Conservation (phyloP, 768 basidiomycete genomes). For the Leccinum truebloodii region DNA sequence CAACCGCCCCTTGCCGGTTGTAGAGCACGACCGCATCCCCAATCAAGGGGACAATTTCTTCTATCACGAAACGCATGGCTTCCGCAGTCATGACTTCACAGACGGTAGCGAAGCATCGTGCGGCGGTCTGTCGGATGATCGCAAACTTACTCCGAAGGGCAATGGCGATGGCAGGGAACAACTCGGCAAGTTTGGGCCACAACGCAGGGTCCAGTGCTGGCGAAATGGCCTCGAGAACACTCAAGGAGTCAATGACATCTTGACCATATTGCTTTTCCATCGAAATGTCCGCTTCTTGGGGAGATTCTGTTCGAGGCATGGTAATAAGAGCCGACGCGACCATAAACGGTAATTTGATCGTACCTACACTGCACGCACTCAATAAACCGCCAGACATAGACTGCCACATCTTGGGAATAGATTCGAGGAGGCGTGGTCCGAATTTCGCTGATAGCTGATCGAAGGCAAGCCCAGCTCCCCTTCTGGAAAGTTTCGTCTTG, state of each 20-base stretch:
- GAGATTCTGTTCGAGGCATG: constrained; percentile 42
- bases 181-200: constrained; percentile 63
- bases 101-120: constrained; percentile 83
- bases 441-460: constrained; percentile 75
- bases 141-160: constrained; percentile 87
- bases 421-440: constrained; percentile 66
- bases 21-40: constrained; percentile 72
- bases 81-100: constrained; percentile 84
- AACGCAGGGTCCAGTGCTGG: constrained; percentile 73
- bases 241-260: constrained; percentile 90
- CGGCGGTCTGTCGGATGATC: constrained; percentile 86
- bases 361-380: constrained; percentile 67
- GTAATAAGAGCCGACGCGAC: not conserved
- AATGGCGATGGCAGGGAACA: constrained; percentile 75
- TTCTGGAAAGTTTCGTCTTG: constrained; percentile 70
- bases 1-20: constrained; percentile 87
- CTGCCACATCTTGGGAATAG: constrained; percentile 94
- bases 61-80: constrained; percentile 89
- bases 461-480: constrained; percentile 87
- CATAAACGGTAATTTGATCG: constrained; percentile 18
- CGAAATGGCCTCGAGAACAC: constrained; percentile 80
- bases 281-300: constrained; percentile 57
- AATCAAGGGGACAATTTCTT: constrained; percentile 76
- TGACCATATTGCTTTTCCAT: constrained; percentile 80
- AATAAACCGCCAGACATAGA: constrained; percentile 82